Percentiles rank a stretch among this genome's conserved stretches.
phyloP scores from a whole-genome alignment of 257 asterid species.

The Verbena officinalis region DNA sequence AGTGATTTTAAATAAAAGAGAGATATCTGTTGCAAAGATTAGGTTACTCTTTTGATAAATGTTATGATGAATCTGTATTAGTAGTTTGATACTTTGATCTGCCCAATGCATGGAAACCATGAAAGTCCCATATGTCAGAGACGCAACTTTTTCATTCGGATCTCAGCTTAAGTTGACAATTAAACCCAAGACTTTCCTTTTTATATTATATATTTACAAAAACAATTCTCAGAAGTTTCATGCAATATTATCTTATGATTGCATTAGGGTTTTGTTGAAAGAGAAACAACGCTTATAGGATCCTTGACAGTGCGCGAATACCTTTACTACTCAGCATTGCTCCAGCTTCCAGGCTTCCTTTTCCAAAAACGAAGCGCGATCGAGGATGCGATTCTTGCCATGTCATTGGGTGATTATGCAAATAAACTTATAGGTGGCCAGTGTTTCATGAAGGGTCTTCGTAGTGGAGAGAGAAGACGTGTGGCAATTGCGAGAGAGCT shows the following conservation, averaged over 20 bases:
- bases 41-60: background rate
- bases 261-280: slow-evolving; percentile 85
- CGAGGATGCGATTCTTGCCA: slow-evolving; percentile 88
- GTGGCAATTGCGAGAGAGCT: slow-evolving; percentile 97
- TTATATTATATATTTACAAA: background rate
- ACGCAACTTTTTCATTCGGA: background rate
- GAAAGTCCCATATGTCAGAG: background rate
- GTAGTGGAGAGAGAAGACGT: slow-evolving; percentile 91
- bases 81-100: background rate
- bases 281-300: slow-evolving; percentile 90
- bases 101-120: slow-evolving; percentile 1
- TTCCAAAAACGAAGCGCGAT: slow-evolving; percentile 70
- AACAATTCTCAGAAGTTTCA: slow-evolving; percentile 30
- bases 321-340: slow-evolving; percentile 94
- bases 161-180: background rate
- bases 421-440: slow-evolving; percentile 96
- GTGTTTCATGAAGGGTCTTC: slow-evolving; percentile 93
- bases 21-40: background rate
- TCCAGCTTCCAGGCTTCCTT: slow-evolving; percentile 94
- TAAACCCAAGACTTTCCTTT: background rate
- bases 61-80: background rate
- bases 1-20: background rate
- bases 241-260: slow-evolving; percentile 21
- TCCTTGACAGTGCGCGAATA: slow-evolving; percentile 98
- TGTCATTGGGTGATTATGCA: slow-evolving; percentile 93